Conservation (phyloP, 2,329 filamentous ascomycete genomes). For the Elsinoe perseae region DNA sequence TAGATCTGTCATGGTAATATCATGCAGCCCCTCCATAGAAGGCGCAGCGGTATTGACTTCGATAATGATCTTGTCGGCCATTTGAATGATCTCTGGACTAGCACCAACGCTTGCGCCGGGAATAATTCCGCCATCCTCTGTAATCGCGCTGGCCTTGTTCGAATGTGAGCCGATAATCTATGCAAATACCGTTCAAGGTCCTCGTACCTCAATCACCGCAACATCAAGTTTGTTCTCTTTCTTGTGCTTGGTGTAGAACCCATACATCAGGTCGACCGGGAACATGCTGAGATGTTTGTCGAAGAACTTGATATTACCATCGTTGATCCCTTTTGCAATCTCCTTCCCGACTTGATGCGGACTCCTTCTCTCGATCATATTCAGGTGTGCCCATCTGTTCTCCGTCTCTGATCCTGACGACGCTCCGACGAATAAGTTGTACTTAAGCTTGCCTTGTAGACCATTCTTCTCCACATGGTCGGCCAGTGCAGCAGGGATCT, state of each 20-base stretch:
- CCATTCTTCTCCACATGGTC: constrained; percentile 84
- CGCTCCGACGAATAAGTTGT: constrained; percentile 83
- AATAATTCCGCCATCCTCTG: constrained; percentile 80
- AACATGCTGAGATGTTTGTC: constrained; percentile 95
- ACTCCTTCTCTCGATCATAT: constrained; percentile 81
- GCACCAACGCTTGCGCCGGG: constrained; percentile 80
- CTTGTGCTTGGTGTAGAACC: constrained; percentile 68
- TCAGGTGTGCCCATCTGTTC: constrained; percentile 78
- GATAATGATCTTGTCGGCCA: constrained; percentile 89
- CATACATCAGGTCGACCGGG: constrained; percentile 74
- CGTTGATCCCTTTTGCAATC: constrained; percentile 85
- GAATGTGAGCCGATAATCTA: too few relatives aligned
- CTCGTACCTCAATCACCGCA: constrained; percentile 55
- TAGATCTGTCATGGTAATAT: constrained; percentile 82
- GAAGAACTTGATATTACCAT: constrained; percentile 82
- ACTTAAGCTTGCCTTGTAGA: constrained; percentile 75
- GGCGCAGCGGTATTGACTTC: constrained; percentile 85
- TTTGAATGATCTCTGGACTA: constrained; percentile 76
- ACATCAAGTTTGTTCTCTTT: constrained; percentile 69
- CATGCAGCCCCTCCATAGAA: constrained; percentile 79
- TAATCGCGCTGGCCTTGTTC: constrained; percentile 81
- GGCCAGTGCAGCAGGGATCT: constrained; percentile 73
- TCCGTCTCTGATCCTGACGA: constrained; percentile 84
- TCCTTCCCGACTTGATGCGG: constrained; percentile 88
- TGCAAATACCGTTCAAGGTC: background rate